Percentiles rank a stretch among this genome's conserved stretches.
Conservation (phyloP, 305 asterid species). For the Fraxinus floribunda region DNA sequence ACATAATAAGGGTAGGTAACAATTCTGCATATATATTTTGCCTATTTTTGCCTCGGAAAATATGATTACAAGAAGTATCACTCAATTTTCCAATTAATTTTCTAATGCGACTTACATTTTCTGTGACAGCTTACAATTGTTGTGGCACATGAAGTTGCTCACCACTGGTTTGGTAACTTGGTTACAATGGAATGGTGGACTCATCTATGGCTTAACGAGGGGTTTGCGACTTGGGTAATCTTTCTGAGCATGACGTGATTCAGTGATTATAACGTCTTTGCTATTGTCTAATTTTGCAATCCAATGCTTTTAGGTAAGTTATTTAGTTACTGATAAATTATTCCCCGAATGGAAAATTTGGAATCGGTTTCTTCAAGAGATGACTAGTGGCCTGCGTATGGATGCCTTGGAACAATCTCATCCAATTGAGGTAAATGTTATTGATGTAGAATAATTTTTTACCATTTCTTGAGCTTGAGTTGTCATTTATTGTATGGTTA, state of each 20-base stretch:
- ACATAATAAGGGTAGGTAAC: conserved; percentile 32
- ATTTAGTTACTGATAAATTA: conserved; percentile 33
- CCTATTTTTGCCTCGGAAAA: background rate
- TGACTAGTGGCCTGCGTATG: conserved; percentile 27
- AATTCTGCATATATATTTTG: background rate
- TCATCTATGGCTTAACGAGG: conserved; percentile 76
- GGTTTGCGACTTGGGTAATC: conserved; percentile 70
- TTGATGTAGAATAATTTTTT: background rate
- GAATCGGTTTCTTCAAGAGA: conserved; percentile 38
- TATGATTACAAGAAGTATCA: background rate
- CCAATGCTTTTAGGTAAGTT: conserved; percentile 35
- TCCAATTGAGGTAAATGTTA: conserved; percentile 37
- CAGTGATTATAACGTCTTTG: background rate
- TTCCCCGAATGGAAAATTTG: conserved; percentile 49
- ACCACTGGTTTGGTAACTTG: conserved; percentile 74
- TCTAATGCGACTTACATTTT: background rate
- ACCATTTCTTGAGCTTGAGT: background rate
- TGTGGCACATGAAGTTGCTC: conserved; percentile 80
- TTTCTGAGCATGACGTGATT: background rate
- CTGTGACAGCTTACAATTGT: conserved; percentile 53
- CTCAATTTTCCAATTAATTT: background rate
- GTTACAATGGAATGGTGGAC: conserved; percentile 87
- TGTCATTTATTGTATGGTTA: background rate
- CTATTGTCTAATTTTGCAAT: conserved; percentile 7
- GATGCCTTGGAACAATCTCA: conserved; percentile 48